These are phyloP conservation scores for Salisapilia sapeloensis DNA, from an alignment of 352 stramenopile genomes.

Conservation along the genomic window DNA sequence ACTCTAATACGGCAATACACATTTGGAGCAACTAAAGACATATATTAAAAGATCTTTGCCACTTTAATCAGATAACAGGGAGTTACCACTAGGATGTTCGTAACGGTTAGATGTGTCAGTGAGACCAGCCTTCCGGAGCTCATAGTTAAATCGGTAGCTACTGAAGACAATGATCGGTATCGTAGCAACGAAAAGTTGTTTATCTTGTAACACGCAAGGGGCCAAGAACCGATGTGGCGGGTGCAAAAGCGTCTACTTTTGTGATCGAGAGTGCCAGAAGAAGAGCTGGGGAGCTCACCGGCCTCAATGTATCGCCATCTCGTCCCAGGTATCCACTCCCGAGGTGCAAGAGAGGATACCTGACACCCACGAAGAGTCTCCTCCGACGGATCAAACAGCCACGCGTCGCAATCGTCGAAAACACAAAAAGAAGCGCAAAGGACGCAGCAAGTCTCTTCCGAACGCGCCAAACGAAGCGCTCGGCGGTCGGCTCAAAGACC, in stretches of 20 bases:
- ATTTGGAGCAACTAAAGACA: too few species aligned
- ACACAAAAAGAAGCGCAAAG: constrained; percentile 47
- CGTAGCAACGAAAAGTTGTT: constrained; percentile 14
- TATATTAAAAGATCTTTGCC: too few species aligned
- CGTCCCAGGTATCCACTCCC: background rate
- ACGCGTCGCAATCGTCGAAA: constrained; percentile 1
- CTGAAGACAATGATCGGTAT: too few species aligned
- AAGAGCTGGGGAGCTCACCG: constrained; percentile 40
- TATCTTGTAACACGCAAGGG: constrained; percentile 16
- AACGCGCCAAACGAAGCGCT: constrained; percentile 12
- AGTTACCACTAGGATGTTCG: too few species aligned
- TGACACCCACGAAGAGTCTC: background rate
- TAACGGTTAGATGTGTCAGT: too few species aligned
- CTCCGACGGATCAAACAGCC: background rate
- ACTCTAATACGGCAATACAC: too few species aligned
- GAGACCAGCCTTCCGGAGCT: too few species aligned
- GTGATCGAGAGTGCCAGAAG: constrained; percentile 55
- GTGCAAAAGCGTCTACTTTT: constrained; percentile 60
- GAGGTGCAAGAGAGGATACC: constrained; percentile 2
- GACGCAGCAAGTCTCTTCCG: constrained; percentile 54
- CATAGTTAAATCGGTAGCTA: too few species aligned
- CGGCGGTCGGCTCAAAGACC: constrained; percentile 18
- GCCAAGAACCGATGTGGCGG: constrained; percentile 61
- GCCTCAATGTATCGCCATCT: constrained; percentile 10
- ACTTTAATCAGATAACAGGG: too few species aligned